Evolutionary conservation across 192 early-diverging fungal species (phyloP), one percentile per base, ranked within the genome.

Genomic region (Podila epigama): DNA sequence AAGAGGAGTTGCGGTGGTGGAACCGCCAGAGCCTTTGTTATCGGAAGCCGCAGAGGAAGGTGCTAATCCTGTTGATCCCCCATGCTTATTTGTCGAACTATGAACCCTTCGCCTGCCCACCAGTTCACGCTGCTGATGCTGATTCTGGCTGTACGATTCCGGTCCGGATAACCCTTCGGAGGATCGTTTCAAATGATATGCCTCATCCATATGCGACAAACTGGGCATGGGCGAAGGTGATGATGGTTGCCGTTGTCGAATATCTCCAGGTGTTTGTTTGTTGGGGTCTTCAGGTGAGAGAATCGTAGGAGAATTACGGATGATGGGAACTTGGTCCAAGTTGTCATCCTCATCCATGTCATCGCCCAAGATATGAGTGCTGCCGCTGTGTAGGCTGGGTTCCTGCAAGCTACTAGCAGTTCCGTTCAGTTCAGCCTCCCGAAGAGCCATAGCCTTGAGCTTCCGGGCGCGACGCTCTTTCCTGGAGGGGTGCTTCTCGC

Each of bases 381-480:
- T 25, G 50, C 51, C 55, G 34, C 51, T 75, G 5, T 20, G 27
- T 27, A 68, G 31, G 5, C 53, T 61, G 18, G 51, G 13, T 40
- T 75, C 71, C 40, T 59, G 58, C 39, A 67, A 75, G 25, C 52
- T 67, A 42, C 58, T 61, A 5, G 22, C 60, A 8, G 65, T 64
- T 51, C 65, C 60, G n/a, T 77, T 66, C 31, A 59, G 27, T 16
- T 77, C 58, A 15, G 39, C 53, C 12, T 67, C 60, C 15, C 66
- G 44, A 20, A 68, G 27, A 27, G 72, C 65, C 64, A 75, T 56
- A 8, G 58, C 66, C 51, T 64, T 77, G 16, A 77, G 25, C 40
- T 77, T 77, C 27, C 65, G 61, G 31, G 73, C 73, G 27, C 73
- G 65, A 60, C 73, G 73, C 50, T 77, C 73, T 56, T 77, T 77